Evolutionary conservation across 1,284 basidiomycete species (phyloP).

Genomic region (Heliocybe sulcata): DNA sequence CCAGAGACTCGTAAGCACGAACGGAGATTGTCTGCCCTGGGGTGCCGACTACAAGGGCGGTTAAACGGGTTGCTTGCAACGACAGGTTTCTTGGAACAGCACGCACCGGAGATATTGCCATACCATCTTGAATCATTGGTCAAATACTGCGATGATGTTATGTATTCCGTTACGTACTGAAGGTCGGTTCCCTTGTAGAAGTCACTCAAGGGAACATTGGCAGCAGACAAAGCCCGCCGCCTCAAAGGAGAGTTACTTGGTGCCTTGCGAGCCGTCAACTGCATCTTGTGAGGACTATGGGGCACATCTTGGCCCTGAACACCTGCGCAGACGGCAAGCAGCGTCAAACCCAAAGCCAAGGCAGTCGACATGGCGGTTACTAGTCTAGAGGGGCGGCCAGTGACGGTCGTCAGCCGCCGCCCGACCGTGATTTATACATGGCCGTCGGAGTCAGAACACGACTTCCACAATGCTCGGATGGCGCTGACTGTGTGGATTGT

Average conservation of each 20-base stretch:
- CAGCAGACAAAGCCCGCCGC: slow-evolving; percentile 23
- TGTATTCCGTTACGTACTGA: slow-evolving; percentile 23
- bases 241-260: neutral
- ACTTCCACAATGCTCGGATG: too few relatives aligned
- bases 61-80: slow-evolving; percentile 16
- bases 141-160: slow-evolving; percentile 7
- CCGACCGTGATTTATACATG: neutral
- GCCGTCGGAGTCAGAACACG: neutral
- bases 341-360: neutral
- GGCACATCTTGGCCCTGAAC: neutral
- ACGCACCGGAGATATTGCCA: slow-evolving; percentile 27
- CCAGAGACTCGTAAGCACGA: neutral
- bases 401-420: neutral
- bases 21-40: slow-evolving; percentile 3
- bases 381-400: neutral
- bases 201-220: slow-evolving; percentile 30
- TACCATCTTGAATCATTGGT: slow-evolving; percentile 29
- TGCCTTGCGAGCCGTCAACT: neutral
- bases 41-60: slow-evolving; percentile 31
- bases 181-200: slow-evolving; percentile 40
- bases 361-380: neutral
- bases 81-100: neutral
- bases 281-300: neutral
- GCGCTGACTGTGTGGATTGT: too few relatives aligned
- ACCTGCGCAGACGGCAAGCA: neutral